phyloP scores from a whole-genome alignment of 2,329 filamentous ascomycete genomes.

The Chalaropsis thielavioides region DNA sequence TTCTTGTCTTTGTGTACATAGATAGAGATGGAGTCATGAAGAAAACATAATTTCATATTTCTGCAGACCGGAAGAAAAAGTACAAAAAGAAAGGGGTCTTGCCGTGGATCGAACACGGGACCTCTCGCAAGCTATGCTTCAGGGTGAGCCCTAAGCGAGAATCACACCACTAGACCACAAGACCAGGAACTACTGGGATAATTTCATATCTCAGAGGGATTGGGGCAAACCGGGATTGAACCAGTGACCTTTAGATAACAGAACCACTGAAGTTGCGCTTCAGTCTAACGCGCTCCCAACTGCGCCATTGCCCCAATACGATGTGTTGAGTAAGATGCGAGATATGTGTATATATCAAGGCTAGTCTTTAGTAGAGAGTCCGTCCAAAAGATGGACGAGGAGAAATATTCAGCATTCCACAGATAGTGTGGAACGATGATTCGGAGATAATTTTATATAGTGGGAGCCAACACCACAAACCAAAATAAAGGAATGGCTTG shows the following conservation, averaged over 20 bases:
- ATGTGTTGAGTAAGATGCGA: too few species aligned
- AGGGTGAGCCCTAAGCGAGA: conserved; percentile 48
- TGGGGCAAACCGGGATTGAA: conserved; percentile 14
- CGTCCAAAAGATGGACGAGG: neutral
- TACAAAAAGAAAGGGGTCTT: conserved; percentile 2
- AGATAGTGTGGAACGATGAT: too few species aligned
- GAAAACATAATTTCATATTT: too few species aligned
- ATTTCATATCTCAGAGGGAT: neutral
- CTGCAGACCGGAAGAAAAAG: neutral
- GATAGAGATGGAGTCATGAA: neutral
- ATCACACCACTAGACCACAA: conserved; percentile 56
- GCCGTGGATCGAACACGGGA: conserved; percentile 21
- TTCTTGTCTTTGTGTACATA: neutral
- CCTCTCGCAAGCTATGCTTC: conserved; percentile 20
- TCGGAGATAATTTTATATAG: neutral
- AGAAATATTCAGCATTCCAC: too few species aligned
- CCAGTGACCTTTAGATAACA: conserved; percentile 13
- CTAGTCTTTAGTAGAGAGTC: neutral
- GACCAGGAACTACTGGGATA: conserved; percentile 22
- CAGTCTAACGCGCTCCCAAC: conserved; percentile 9
- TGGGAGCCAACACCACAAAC: neutral
- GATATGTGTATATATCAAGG: too few species aligned
- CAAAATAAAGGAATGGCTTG: neutral
- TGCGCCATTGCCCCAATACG: conserved; percentile 2
- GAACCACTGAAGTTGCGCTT: conserved; percentile 8